These are phyloP conservation scores for Pyrenochaeta sp. DNA, from an alignment of 2,329 filamentous ascomycete genomes.

Conservation along the genomic window DNA sequence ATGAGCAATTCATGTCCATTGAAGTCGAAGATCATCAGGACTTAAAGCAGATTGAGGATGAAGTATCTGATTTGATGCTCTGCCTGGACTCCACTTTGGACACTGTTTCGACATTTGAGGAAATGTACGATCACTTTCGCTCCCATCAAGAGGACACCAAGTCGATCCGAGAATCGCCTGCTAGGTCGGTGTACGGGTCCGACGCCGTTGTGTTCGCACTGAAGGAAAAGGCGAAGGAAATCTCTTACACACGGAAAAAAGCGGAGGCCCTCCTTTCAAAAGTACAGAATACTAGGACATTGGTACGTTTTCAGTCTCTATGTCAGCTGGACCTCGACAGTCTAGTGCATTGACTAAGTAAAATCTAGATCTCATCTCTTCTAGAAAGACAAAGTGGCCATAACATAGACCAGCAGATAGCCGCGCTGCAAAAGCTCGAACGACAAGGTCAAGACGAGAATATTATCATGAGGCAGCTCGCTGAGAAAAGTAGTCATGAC, in stretches of 20 bases:
- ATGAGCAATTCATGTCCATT: constrained; percentile 18
- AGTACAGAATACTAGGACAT: constrained; percentile 20
- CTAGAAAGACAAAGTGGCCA: constrained; percentile 25
- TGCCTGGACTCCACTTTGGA: constrained; percentile 32
- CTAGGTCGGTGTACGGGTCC: neutral
- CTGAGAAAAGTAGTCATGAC: constrained; percentile 31
- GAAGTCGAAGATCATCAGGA: constrained; percentile 27
- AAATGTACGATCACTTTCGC: constrained; percentile 23
- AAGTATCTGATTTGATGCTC: constrained; percentile 23
- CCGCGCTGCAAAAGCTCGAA: constrained; percentile 25
- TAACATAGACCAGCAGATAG: constrained; percentile 30
- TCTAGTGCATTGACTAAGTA: neutral
- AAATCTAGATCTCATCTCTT: constrained; percentile 26
- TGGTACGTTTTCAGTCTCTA: constrained; percentile 8
- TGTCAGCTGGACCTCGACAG: neutral
- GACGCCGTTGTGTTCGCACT: constrained; percentile 18
- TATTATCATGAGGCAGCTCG: constrained; percentile 26
- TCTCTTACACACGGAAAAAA: constrained; percentile 20
- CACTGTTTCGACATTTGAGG: constrained; percentile 20
- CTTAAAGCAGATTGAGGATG: constrained; percentile 31
- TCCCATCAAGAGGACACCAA: neutral
- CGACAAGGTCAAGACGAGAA: constrained; percentile 26
- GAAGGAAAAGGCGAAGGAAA: constrained; percentile 14
- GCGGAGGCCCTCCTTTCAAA: constrained; percentile 21
- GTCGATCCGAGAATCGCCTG: constrained; percentile 2